phyloP scores from a whole-genome alignment of 1,139 yeast genomes.

The Taiozyma sp. region DNA sequence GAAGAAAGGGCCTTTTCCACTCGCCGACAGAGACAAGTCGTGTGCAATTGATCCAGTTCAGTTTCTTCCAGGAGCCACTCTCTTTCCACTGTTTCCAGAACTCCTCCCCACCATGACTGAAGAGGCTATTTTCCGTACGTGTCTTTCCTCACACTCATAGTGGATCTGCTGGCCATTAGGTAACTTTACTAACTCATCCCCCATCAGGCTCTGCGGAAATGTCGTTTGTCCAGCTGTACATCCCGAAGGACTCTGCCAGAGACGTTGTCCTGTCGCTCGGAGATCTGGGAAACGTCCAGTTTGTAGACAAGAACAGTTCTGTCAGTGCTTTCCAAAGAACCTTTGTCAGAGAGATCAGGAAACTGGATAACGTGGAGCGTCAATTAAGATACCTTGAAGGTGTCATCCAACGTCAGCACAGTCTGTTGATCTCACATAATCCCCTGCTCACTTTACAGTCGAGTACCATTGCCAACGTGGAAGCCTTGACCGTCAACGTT shows the following conservation, averaged over 20 bases:
- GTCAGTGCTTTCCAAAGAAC: conserved; percentile 69
- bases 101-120: conserved; percentile 5
- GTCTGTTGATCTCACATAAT: conserved; percentile 12
- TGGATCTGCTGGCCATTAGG: neutral
- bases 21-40: neutral
- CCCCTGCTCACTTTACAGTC: conserved; percentile 12
- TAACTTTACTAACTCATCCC: conserved; percentile 3
- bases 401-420: conserved; percentile 34
- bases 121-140: conserved; percentile 25
- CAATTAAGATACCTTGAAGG: conserved; percentile 47
- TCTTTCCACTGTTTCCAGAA: too few relatives aligned
- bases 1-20: too few relatives aligned
- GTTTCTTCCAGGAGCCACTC: too few relatives aligned
- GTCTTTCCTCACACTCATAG: neutral
- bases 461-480: conserved; percentile 34
- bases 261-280: conserved; percentile 64
- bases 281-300: conserved; percentile 56
- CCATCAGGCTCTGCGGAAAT: conserved; percentile 60
- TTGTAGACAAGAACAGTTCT: conserved; percentile 62
- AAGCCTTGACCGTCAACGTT: conserved; percentile 35
- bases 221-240: conserved; percentile 69
- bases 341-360: conserved; percentile 62
- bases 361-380: conserved; percentile 63
- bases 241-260: conserved; percentile 65
- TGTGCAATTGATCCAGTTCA: neutral